Base-by-base conservation (phyloP, 371 early-diverging fungal species). In the Syncephalis fuscata region DNA sequence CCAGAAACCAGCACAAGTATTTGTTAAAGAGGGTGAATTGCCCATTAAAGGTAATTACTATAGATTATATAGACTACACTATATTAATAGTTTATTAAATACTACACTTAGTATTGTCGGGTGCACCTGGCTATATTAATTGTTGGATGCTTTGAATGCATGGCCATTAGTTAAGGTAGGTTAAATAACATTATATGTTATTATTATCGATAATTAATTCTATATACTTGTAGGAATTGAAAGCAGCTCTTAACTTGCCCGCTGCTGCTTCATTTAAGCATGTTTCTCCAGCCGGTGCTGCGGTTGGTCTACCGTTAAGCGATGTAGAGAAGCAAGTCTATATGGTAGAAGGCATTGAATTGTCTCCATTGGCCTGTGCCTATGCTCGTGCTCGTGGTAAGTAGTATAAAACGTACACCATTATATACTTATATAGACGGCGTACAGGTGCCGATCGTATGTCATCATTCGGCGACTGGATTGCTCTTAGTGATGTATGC, bases 241-340 rank as follows among this genome's bases (percentile, higher is more conserved):
- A 71, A 40, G 48, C 61, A 25, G 80, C 87, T 16, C 61, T 79
- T 10, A 70, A 71, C 17, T 61, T 85, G 45, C 82, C 86, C 24
- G 94, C 97, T 21, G 94, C 97, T 50, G 95, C 97, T 49, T 93
- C 92, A 23, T 96, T 96, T 78, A 94, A 96, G 74, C 97, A 96
- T 65, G 94, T 94, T 43, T 89, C 90, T 17, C 97, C 97, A 32
- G 95, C 97, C 46, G 97, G 95, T 62, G 95, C 92, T 41, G 94
- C 95, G 43, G 85, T 96, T 48, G 95, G 85, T 25, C 65, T 81
- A 23, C 84, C 87, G 10, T 68, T 96, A 40, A 60, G 65, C 21
- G 86, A 80, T 24, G 71, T 69, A 39, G 97, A 96, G 62, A 73
- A 76, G 65, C 72, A 82, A 64, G 91, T 93, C 23, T 94, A 84